phyloP scores from a whole-genome alignment of 257 asterid genomes.

The Nicotiana paniculata region DNA sequence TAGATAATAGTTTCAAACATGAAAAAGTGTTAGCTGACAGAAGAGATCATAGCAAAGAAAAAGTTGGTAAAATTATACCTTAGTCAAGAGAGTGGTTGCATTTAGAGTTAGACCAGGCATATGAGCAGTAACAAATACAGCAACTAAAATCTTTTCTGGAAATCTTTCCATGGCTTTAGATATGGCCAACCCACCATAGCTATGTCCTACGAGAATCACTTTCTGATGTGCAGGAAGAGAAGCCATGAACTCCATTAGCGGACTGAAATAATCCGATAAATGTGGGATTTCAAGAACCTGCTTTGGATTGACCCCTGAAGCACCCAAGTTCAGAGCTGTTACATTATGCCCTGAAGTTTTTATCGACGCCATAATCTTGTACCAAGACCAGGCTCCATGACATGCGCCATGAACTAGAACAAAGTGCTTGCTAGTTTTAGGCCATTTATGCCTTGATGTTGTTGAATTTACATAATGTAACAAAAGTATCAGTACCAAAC shows the following conservation, averaged over 20 bases:
- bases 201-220: conserved; percentile 33
- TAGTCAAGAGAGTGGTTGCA: background rate
- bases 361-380: conserved; percentile 15
- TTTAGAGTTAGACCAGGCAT: conserved; percentile 26
- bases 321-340: conserved; percentile 27
- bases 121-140: conserved; percentile 24
- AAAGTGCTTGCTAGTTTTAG: conserved; percentile 15
- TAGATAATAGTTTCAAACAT: background rate
- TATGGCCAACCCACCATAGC: conserved; percentile 26
- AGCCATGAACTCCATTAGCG: conserved; percentile 27
- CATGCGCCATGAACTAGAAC: conserved; percentile 31
- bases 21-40: background rate
- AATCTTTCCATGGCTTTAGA: conserved; percentile 38
- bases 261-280: conserved; percentile 20
- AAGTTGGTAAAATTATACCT: conserved; percentile 15
- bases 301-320: conserved; percentile 26
- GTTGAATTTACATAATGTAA: background rate
- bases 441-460: background rate
- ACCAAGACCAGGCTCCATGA: conserved; percentile 44
- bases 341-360: conserved; percentile 23
- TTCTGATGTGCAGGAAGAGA: conserved; percentile 13
- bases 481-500: background rate
- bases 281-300: conserved; percentile 10
- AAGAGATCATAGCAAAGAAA: background rate
- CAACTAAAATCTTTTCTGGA: conserved; percentile 22